A percentile compares a stretch with the other conserved stretches of the same genome.
phyloP scores from a whole-genome alignment of 257 asterid species.

The Verbena officinalis region DNA sequence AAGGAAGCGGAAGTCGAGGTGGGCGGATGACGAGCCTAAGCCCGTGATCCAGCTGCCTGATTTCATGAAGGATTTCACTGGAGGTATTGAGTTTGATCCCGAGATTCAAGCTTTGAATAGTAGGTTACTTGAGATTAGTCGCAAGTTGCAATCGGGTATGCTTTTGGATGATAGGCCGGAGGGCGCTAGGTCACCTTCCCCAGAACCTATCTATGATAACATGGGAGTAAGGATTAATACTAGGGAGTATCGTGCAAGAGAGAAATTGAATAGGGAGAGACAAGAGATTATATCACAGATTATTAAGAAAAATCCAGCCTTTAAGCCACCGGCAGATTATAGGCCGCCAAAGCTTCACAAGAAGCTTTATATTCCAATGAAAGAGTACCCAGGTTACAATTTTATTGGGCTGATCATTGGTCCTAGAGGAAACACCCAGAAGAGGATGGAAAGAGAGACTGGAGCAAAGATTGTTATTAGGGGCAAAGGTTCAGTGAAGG shows the following conservation, averaged over 20 bases:
- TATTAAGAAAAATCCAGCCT: constrained; percentile 87
- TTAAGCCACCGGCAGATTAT: constrained; percentile 97
- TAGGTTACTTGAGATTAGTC: constrained; percentile 80
- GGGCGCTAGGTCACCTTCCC: constrained; percentile 96
- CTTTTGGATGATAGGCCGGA: constrained; percentile 87
- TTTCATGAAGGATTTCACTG: constrained; percentile 79
- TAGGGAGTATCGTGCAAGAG: constrained; percentile 92
- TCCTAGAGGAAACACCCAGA: constrained; percentile 96
- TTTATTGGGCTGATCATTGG: constrained; percentile 92
- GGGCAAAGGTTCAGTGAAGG: constrained; percentile 94
- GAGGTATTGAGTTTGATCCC: constrained; percentile 92
- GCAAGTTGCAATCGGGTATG: constrained; percentile 88
- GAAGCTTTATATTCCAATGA: constrained; percentile 92
- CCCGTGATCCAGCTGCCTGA: constrained; percentile 81
- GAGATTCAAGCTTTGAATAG: constrained; percentile 84
- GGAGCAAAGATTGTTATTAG: constrained; percentile 97
- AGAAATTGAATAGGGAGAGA: constrained; percentile 82
- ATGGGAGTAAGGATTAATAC: constrained; percentile 89
- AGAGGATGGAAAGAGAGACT: constrained; percentile 93
- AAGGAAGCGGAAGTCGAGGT: constrained; percentile 88
- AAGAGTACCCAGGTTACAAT: constrained; percentile 94
- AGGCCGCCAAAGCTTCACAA: constrained; percentile 95
- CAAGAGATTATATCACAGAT: constrained; percentile 89
- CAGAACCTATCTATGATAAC: constrained; percentile 92
- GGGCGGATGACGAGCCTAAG: constrained; percentile 94